Conservation (phyloP, 1,139 yeast genomes). For the Saccharomyces hybrid region DNA sequence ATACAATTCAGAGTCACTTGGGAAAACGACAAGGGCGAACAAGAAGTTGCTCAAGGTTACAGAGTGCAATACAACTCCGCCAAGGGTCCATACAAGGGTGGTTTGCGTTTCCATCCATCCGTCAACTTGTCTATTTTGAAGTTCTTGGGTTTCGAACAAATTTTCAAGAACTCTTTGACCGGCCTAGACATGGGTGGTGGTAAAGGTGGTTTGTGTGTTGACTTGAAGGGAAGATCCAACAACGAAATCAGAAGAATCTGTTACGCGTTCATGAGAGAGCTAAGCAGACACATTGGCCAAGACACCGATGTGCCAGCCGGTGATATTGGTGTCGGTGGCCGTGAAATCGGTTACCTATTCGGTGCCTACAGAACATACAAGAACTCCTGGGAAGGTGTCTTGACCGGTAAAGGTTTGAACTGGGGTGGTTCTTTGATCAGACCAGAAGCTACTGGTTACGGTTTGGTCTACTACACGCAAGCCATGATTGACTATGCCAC, state of each 20-base stretch:
- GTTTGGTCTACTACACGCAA: constrained; percentile 92
- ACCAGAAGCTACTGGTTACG: constrained; percentile 99
- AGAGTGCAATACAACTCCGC: constrained; percentile 98
- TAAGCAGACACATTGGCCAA: constrained; percentile 92
- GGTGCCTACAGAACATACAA: constrained; percentile 93
- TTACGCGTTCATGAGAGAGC: constrained; percentile 89
- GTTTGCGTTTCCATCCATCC: constrained; percentile 94
- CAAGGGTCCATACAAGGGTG: constrained; percentile 98
- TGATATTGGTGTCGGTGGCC: constrained; percentile 89
- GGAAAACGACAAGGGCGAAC: constrained; percentile 91
- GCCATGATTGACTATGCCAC: constrained; percentile 95
- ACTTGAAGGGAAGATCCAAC: constrained; percentile 92
- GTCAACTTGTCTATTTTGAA: constrained; percentile 92
- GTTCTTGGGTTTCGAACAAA: constrained; percentile 96
- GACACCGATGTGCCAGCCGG: constrained; percentile 98
- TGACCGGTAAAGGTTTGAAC: constrained; percentile 93
- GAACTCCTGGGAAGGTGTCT: constrained; percentile 93
- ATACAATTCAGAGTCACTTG: constrained; percentile 95
- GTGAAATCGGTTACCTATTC: constrained; percentile 87
- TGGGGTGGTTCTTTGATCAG: constrained; percentile 99
- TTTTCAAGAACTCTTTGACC: constrained; percentile 95
- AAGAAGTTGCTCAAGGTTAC: constrained; percentile 94
- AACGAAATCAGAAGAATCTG: constrained; percentile 95
- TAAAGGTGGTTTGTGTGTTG: constrained; percentile 98
- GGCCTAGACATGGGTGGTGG: constrained; percentile 99